phyloP scores from a whole-genome alignment of 495 filamentous ascomycete genomes.

The Apodospora peruviana region DNA sequence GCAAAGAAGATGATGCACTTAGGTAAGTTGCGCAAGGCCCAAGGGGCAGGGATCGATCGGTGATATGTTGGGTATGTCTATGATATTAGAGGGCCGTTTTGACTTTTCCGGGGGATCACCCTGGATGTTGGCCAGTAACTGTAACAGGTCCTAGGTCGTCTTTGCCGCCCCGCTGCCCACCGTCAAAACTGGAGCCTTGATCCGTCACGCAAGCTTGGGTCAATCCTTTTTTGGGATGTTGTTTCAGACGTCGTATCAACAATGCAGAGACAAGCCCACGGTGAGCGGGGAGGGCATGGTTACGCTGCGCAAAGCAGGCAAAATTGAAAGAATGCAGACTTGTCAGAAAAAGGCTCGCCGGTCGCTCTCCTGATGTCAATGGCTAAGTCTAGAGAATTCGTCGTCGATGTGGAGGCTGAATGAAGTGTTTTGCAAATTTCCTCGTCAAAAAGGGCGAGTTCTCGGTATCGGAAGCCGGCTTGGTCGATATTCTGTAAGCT shows the following conservation, averaged over 20 bases:
- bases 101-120: conserved; percentile 20
- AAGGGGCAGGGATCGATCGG: too few species aligned
- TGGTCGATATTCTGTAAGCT: background rate
- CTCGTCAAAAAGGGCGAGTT: too few species aligned
- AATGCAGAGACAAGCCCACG: conserved; percentile 22
- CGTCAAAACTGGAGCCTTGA: conserved; percentile 8
- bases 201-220: conserved; percentile 11
- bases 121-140: conserved; percentile 16
- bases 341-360: conserved; percentile 5
- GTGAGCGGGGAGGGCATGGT: conserved; percentile 20
- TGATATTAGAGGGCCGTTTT: conserved; percentile 10
- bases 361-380: background rate
- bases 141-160: conserved; percentile 11
- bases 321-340: conserved; percentile 8
- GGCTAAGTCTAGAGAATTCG: too few species aligned
- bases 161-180: conserved; percentile 13
- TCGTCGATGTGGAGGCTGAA: too few species aligned
- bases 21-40: background rate
- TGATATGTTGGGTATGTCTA: too few species aligned
- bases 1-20: conserved; percentile 7
- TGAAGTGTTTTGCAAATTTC: too few species aligned
- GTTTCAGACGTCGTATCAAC: conserved; percentile 36
- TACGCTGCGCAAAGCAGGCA: conserved; percentile 3
- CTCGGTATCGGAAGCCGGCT: background rate
- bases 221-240: conserved; percentile 13